These are phyloP conservation scores for Dothistroma septosporum DNA, from an alignment of 2,329 filamentous ascomycete genomes.

Conservation along the genomic window DNA sequence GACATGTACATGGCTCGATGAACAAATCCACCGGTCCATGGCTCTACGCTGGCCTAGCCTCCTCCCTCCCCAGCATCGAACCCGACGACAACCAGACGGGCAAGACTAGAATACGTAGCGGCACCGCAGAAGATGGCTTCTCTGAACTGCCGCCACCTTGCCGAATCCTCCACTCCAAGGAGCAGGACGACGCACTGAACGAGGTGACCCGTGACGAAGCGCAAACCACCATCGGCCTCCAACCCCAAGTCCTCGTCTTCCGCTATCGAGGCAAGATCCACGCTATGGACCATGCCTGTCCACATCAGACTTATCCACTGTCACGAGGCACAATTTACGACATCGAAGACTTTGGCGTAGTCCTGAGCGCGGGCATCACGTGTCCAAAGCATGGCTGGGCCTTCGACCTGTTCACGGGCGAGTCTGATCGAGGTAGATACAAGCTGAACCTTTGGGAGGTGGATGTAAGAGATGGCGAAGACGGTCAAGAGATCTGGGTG, in stretches of 20 bases:
- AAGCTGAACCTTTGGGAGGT: conserved; percentile 62
- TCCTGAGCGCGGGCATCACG: conserved; percentile 58
- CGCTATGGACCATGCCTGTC: conserved; percentile 68
- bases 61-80: conserved; percentile 54
- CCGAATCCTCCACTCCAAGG: conserved; percentile 49
- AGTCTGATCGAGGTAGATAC: conserved; percentile 59
- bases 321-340: conserved; percentile 62
- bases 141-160: conserved; percentile 37
- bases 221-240: conserved; percentile 32
- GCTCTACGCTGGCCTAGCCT: conserved; percentile 54
- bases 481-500: conserved; percentile 31
- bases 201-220: conserved; percentile 39
- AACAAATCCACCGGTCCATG: conserved; percentile 37
- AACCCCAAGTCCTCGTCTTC: conserved; percentile 63
- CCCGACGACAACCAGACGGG: conserved; percentile 35
- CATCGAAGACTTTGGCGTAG: conserved; percentile 67
- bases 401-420: conserved; percentile 63
- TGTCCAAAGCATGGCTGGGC: conserved; percentile 70
- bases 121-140: conserved; percentile 7
- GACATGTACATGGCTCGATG: not conserved
- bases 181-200: conserved; percentile 31
- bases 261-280: conserved; percentile 61
- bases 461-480: conserved; percentile 39
- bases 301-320: conserved; percentile 63
- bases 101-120: conserved; percentile 44